Evolutionary conservation across 129 eudicot species (phyloP).

Genomic region (Escallonia rubra): DNA sequence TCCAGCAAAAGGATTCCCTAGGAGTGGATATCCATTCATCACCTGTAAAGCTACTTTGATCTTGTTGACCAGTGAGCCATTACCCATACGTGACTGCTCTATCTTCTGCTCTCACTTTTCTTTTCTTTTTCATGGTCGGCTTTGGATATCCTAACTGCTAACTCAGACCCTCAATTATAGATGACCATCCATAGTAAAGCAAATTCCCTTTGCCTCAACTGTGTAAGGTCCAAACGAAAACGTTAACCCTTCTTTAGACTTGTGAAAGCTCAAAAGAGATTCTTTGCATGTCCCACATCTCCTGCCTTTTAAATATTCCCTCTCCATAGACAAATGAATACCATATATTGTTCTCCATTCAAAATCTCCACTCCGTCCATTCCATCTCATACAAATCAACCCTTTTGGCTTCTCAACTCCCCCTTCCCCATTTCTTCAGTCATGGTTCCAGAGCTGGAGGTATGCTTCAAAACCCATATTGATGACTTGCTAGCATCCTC

Average conservation of each 20-base stretch:
- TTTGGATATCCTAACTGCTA: slow-evolving; percentile 15
- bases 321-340: slow-evolving; percentile 34
- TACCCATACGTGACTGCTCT: background rate
- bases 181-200: slow-evolving; percentile 19
- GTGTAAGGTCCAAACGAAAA: slow-evolving; percentile 25
- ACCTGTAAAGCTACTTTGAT: slow-evolving; percentile 32
- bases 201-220: slow-evolving; percentile 27
- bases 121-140: slow-evolving; percentile 19
- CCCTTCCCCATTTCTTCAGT: slow-evolving; percentile 16
- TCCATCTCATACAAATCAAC: slow-evolving; percentile 21
- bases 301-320: slow-evolving; percentile 67
- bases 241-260: no score
- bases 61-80: slow-evolving; percentile 13
- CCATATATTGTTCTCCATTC: slow-evolving; percentile 43
- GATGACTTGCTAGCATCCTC: background rate
- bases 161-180: slow-evolving; percentile 8
- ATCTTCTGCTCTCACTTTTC: slow-evolving; percentile 9
- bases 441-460: slow-evolving; percentile 66
- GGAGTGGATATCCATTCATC: slow-evolving; percentile 45
- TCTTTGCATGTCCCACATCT: slow-evolving; percentile 70
- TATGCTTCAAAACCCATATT: slow-evolving; percentile 22
- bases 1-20: slow-evolving; percentile 42
- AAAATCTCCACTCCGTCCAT: slow-evolving; percentile 21
- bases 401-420: slow-evolving; percentile 8
- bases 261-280: slow-evolving; percentile 21